Conservation (phyloP, 306 rosid genomes). For the Cucurbita ficifolia region DNA sequence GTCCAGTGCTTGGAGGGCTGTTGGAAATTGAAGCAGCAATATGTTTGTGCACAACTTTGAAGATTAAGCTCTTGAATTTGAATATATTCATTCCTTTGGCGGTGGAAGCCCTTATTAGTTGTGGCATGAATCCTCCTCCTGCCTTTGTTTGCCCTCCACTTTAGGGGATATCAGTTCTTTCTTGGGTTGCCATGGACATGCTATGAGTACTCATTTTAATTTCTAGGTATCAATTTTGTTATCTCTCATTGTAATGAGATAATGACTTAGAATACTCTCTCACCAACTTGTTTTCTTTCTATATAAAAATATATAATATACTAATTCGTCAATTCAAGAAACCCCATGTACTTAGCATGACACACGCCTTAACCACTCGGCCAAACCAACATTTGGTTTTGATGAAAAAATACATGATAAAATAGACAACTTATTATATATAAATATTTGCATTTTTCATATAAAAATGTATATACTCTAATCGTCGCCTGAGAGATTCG, state of each 20-base stretch:
- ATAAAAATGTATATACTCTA: no score
- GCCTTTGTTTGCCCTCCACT: constrained; percentile 86
- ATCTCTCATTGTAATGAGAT: not conserved
- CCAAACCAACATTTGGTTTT: no score
- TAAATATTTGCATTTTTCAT: no score
- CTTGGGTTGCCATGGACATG: not conserved
- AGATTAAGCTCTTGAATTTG: constrained; percentile 61
- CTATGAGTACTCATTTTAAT: not conserved
- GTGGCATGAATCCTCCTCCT: constrained; percentile 78
- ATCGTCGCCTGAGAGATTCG: no score
- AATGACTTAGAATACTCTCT: not conserved
- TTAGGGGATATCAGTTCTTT: not conserved
- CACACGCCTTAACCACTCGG: no score
- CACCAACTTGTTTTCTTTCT: not conserved
- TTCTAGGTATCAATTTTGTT: not conserved
- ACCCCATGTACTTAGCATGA: no score
- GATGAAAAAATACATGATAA: no score
- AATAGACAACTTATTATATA: no score
- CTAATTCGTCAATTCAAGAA: not conserved
- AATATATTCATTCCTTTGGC: constrained; percentile 72
- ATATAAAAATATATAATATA: no score
- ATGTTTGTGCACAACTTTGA: constrained; percentile 67
- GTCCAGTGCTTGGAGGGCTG: constrained; percentile 69
- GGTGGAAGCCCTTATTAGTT: constrained; percentile 55
- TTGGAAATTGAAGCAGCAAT: constrained; percentile 82